These are phyloP conservation scores for Cucumis hystrix DNA, from an alignment of 306 rosid species.

Conservation along the genomic window DNA sequence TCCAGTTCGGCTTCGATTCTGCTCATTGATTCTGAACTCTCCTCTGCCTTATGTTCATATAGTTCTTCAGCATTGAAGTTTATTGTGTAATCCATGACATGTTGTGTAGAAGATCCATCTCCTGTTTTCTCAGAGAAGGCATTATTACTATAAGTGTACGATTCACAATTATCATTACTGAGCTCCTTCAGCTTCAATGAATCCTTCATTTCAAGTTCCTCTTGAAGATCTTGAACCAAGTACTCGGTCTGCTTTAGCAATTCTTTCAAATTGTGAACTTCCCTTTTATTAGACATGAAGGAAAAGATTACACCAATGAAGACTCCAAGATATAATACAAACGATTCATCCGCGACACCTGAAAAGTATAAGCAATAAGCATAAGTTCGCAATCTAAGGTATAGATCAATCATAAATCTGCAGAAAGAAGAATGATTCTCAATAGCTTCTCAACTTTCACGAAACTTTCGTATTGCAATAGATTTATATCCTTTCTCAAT, in stretches of 20 bases:
- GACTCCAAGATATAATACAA: constrained; percentile 56
- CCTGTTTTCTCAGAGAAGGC: constrained; percentile 27
- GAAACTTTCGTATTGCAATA: background rate
- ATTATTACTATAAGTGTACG: constrained; percentile 30
- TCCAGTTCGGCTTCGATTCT: constrained; percentile 97
- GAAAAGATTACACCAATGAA: constrained; percentile 52
- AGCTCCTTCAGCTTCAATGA: constrained; percentile 70
- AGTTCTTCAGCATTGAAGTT: constrained; percentile 14
- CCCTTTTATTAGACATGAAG: constrained; percentile 32
- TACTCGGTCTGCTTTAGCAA: constrained; percentile 53
- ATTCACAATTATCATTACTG: constrained; percentile 39
- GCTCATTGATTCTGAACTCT: constrained; percentile 49
- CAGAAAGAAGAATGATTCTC: background rate
- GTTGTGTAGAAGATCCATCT: constrained; percentile 28
- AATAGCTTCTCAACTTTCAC: background rate
- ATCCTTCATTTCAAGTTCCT: constrained; percentile 83
- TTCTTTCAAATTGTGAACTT: constrained; percentile 40
- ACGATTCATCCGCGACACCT: background rate
- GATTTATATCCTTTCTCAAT: background rate
- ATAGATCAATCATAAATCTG: background rate
- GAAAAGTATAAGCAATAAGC: background rate
- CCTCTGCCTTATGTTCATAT: constrained; percentile 35
- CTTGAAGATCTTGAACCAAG: constrained; percentile 83
- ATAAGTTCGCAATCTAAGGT: background rate
- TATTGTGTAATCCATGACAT: constrained; percentile 22